These are phyloP conservation scores for Alternaria sp. DNA, from an alignment of 2,329 filamentous ascomycete genomes.

Conservation along the genomic window DNA sequence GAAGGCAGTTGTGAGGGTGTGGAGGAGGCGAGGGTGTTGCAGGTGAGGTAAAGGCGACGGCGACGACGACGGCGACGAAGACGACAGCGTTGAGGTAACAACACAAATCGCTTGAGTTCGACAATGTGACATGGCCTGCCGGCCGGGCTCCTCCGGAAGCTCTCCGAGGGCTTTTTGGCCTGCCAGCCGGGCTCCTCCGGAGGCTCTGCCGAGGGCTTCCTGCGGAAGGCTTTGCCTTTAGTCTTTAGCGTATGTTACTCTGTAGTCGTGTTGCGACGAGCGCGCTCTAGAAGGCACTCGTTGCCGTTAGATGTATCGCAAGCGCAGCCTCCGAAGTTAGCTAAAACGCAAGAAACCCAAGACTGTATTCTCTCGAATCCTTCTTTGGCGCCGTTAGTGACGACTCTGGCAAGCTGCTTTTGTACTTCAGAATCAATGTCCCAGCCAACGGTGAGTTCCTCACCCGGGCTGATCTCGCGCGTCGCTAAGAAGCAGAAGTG, in stretches of 20 bases:
- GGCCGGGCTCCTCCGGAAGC: too few species aligned
- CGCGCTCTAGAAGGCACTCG: constrained; percentile 49
- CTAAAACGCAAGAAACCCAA: constrained; percentile 74
- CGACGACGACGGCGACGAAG: too few species aligned
- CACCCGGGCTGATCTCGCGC: constrained; percentile 73
- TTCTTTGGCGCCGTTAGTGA: constrained; percentile 68
- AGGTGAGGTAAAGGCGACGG: too few species aligned
- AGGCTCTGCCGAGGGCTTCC: too few species aligned
- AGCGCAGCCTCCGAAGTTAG: constrained; percentile 81
- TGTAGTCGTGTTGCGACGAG: constrained; percentile 41
- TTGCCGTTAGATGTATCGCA: constrained; percentile 62
- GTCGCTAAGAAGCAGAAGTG: constrained; percentile 94
- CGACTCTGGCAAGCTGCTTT: constrained; percentile 67
- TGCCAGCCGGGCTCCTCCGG: too few species aligned
- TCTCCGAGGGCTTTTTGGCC: too few species aligned
- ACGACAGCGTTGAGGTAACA: too few species aligned
- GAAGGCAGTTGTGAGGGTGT: too few species aligned
- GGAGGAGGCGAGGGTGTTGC: too few species aligned
- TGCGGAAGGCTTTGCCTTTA: constrained; percentile 46
- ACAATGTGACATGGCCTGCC: too few species aligned
- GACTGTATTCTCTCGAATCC: constrained; percentile 67
- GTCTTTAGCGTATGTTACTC: constrained; percentile 50
- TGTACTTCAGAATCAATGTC: constrained; percentile 59
- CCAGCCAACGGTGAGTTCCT: constrained; percentile 74
- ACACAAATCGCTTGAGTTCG: too few species aligned